Evolutionary conservation across 495 filamentous ascomycete species (phyloP), one percentile per base, ranked within the genome.

Genomic region (Penicillium maclennaniae): DNA sequence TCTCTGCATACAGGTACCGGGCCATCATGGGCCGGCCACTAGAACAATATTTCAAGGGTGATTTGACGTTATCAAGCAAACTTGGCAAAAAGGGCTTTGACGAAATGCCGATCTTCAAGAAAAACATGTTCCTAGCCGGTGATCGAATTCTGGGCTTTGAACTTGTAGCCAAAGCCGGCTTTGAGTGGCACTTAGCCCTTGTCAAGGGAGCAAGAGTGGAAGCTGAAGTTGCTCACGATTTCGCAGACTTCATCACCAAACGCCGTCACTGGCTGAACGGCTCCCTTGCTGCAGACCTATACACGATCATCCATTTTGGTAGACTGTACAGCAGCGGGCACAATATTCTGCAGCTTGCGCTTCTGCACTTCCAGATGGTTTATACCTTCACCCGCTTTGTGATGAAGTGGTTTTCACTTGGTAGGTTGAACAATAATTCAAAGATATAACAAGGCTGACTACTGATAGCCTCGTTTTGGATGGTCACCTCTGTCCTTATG

Each of bases 41-140:
- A 4, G 92, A 97, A 68, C 93, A 98, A 73, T 98, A 98, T 66
- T 98, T 98, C 82, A 93, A 97, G 67, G 93, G 93, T 76, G 93
- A 98, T 61, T 93, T 97, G 69, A 98, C 93, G 0, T 80, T 97
- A 10, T 95, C 93, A 49, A 92, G 92, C 72, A 81, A 88, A 45
- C 82, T 96, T 41, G 91, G 90, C 37, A 95, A 95, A 75, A 98
- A 98, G 80, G 93, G 93, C 75, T 96, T 98, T 65, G 93, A 98
- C 68, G 93, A 91, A 58, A 98, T 98, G 93, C 97, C 97, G 61
- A 97, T 98, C 57, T 97, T 98, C 84, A 97, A 98, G 79, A 98
- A 98, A 82, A 98, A 98, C 81, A 97, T 98, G 93, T 98, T 97
- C 80, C 88, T 98, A 78, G 93, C 93, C 62, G 93, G 97, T 73